Evolutionary conservation across 306 rosid species (phyloP).

Genomic region (Malus sylvestris): DNA sequence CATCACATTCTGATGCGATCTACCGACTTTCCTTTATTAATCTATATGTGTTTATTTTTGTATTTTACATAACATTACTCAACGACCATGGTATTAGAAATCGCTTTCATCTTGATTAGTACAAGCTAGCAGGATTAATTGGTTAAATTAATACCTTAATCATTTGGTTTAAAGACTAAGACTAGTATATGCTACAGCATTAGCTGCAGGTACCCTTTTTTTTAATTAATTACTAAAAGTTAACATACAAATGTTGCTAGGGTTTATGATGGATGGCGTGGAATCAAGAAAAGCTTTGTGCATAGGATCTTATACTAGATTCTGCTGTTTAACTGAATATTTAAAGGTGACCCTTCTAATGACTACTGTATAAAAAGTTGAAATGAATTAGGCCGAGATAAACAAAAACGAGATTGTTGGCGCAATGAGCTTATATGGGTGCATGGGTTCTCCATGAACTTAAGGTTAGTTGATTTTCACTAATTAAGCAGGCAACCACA

Average conservation of each 20-base stretch:
- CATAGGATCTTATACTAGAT: conserved; percentile 45
- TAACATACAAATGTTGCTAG: conserved; percentile 5
- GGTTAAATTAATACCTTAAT: not conserved
- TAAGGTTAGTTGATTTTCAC: not conserved
- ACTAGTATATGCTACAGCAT: not conserved
- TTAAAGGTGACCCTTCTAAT: conserved; percentile 24
- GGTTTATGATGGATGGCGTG: conserved; percentile 54
- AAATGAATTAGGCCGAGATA: too few species aligned
- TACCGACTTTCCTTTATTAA: conserved; percentile 62
- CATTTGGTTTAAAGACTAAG: not conserved
- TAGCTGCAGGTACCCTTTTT: not conserved
- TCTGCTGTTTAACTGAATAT: conserved; percentile 25
- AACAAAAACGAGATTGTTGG: too few species aligned
- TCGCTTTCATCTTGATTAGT: conserved; percentile 21
- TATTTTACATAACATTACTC: not conserved
- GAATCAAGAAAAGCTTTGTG: conserved; percentile 16
- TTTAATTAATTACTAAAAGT: not conserved
- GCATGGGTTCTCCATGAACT: not conserved
- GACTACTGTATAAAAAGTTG: not conserved
- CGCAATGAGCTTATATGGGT: not conserved
- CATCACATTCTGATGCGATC: conserved; percentile 65
- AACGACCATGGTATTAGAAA: conserved; percentile 16
- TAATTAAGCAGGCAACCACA: not conserved
- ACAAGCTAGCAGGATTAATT: not conserved
- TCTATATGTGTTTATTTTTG: not conserved